These are phyloP conservation scores for Lanmaoa pseudosensibilis DNA, from an alignment of 768 basidiomycete species.

Conservation along the genomic window DNA sequence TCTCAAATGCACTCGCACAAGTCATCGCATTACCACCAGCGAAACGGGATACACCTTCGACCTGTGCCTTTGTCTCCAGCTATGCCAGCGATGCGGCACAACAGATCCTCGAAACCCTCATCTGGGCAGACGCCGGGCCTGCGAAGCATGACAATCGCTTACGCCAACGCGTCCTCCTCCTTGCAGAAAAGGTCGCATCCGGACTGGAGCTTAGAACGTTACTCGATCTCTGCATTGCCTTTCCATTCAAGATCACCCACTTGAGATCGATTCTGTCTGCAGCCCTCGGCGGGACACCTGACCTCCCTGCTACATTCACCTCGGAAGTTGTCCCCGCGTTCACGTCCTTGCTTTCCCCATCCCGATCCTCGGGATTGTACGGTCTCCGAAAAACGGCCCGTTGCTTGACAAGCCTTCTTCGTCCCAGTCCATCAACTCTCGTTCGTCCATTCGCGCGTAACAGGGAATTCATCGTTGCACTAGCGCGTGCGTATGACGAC, in stretches of 20 bases:
- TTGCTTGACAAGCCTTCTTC: constrained; percentile 55
- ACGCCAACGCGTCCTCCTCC: constrained; percentile 47
- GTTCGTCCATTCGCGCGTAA: constrained; percentile 52
- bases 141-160: constrained; percentile 45
- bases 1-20: constrained; percentile 48
- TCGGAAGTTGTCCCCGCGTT: constrained; percentile 59
- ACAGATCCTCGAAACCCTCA: constrained; percentile 51
- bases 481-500: constrained; percentile 60
- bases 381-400: constrained; percentile 62
- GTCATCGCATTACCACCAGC: constrained; percentile 48
- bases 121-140: constrained; percentile 48
- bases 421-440: constrained; percentile 47
- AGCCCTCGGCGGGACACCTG: constrained; percentile 36
- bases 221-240: constrained; percentile 63
- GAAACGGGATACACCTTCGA: constrained; percentile 46
- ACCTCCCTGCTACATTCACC: constrained; percentile 36
- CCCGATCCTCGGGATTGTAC: constrained; percentile 53
- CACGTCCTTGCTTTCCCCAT: constrained; percentile 45
- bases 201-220: constrained; percentile 54
- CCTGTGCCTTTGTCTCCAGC: constrained; percentile 51
- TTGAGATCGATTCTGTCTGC: constrained; percentile 45
- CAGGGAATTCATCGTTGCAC: constrained; percentile 52
- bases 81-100: constrained; percentile 60
- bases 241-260: constrained; percentile 45
- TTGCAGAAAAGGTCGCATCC: constrained; percentile 55